Base-by-base conservation (phyloP, 1,284 basidiomycete genomes). In the Pseudozyma thailandica region DNA sequence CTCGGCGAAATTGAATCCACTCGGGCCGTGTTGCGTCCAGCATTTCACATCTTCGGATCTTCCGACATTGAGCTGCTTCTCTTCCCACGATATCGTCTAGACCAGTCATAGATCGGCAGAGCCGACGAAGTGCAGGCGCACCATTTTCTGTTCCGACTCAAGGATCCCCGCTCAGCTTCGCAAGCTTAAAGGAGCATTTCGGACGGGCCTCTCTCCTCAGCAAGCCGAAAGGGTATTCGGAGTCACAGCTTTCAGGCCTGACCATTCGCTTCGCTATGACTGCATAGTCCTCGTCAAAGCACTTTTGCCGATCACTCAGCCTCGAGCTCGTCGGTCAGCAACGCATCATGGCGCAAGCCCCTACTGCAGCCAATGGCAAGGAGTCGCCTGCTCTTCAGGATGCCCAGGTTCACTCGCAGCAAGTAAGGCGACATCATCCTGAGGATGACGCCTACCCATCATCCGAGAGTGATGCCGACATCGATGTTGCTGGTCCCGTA, bases 381-480 rank as follows among this genome's bases (percentile, higher is more conserved):
- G 13, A n/a, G n/a, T 5, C 33, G 13, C 6, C n/a, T 16, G 33
- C 33, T 16, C 15, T n/a, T 35, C 33, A 35, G 6, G 6, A 20
- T 20, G 18, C 18, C 18, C 38, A 41, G 18, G 18, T 23, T 20
- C 38, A 41, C n/a, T 16, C 8, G 6, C 6, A 16, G n/a, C 6
- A 6, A n/a, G 33, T n/a, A 16, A 35, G 33, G n/a, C 33, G 5
- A 16, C 3, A 30, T 21, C 45, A 50, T 23, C 27, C 20, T 2
- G 53, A 57, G 23, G 53, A 71, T 2, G 51, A 21, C 2, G 56
- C 38, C 25, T 64, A 63, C 20, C 46, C 56, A 4, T 58, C 54
- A 2, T 64, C 60, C 1, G 56, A 70, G 21, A 60, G 56, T 27
- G 66, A 70, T 39, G 66, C 43, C 45, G 53, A 62, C 6, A 16